Conservation (phyloP, 495 filamentous ascomycete genomes). For the Endocarpon pusillum region DNA sequence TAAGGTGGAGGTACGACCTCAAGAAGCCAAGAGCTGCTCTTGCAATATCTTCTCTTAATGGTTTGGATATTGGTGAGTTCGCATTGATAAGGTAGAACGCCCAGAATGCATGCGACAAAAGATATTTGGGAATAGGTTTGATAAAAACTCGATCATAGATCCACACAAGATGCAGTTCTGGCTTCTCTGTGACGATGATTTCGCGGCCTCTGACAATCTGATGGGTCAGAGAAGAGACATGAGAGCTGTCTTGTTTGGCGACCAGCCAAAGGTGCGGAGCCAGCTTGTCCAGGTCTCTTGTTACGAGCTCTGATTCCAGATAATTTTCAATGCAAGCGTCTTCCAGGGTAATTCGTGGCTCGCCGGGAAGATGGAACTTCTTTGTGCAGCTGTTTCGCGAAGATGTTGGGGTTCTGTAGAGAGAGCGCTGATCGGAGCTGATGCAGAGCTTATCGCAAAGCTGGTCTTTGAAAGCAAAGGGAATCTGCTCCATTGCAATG, state of each 20-base stretch:
- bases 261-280: background rate
- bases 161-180: constrained; percentile 23
- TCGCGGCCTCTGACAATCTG: background rate
- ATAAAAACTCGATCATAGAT: constrained; percentile 20
- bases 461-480: too few relatives aligned
- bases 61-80: background rate
- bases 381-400: too few relatives aligned
- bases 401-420: too few relatives aligned
- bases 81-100: constrained; percentile 5
- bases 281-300: background rate
- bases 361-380: background rate
- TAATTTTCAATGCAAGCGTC: background rate
- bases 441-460: too few relatives aligned
- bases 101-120: constrained; percentile 27
- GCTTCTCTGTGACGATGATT: background rate
- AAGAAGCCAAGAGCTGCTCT: constrained; percentile 24
- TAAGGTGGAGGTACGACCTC: constrained; percentile 25
- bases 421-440: too few relatives aligned
- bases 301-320: background rate
- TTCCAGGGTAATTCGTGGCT: background rate
- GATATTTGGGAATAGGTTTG: constrained; percentile 28
- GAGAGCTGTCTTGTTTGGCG: background rate
- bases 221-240: background rate
- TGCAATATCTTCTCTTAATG: constrained; percentile 2
- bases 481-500: too few relatives aligned